These are phyloP conservation scores for Penicillium daleae DNA, from an alignment of 495 filamentous ascomycete genomes.

Conservation along the genomic window DNA sequence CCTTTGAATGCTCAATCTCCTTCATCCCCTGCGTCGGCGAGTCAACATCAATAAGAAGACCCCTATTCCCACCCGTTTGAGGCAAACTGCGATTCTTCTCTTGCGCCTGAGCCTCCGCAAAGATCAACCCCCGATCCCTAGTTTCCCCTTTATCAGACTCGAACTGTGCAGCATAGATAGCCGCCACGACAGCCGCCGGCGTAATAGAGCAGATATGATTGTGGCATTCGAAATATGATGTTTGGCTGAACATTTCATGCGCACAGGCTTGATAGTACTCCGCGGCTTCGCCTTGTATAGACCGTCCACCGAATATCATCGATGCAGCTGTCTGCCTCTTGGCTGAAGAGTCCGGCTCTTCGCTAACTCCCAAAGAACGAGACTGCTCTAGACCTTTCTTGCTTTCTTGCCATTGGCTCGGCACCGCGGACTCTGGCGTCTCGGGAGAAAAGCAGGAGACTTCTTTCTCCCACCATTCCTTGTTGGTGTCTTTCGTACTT, in stretches of 20 bases:
- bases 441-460: constrained; percentile 30
- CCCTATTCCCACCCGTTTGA: neutral
- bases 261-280: constrained; percentile 59
- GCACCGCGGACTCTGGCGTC: constrained; percentile 33
- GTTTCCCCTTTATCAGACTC: constrained; percentile 1
- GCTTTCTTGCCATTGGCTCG: constrained; percentile 26
- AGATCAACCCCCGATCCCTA: constrained; percentile 19
- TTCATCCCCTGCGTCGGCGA: constrained; percentile 20
- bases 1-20: constrained; percentile 4
- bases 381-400: constrained; percentile 25
- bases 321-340: constrained; percentile 26
- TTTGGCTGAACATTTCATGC: constrained; percentile 52
- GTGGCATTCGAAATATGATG: constrained; percentile 54
- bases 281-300: constrained; percentile 48
- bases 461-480: constrained; percentile 43
- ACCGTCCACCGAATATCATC: constrained; percentile 32
- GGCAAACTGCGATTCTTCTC: constrained; percentile 14
- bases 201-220: constrained; percentile 53
- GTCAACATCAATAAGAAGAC: constrained; percentile 41
- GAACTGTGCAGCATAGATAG: neutral
- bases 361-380: constrained; percentile 12
- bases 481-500: constrained; percentile 30
- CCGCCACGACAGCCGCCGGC: constrained; percentile 8
- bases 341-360: constrained; percentile 1
- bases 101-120: constrained; percentile 9